Base-by-base conservation (phyloP, 345 rosid species). In the Acer negundo region DNA sequence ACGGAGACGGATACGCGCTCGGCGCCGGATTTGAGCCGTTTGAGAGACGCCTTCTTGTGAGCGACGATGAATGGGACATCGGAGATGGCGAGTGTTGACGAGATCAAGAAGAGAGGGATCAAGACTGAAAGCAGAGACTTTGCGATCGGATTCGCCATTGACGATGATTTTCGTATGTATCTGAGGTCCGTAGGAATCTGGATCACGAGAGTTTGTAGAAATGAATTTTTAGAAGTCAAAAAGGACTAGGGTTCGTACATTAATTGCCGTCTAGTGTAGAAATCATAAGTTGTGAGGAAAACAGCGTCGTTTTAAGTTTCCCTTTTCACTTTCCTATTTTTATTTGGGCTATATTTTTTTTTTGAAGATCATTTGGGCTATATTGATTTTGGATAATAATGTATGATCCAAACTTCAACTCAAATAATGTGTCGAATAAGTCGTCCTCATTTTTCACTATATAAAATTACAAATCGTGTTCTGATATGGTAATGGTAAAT, bases 31-130 rank as follows among this genome's bases (percentile, higher is more conserved):
- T 90, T 97, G 86, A 91, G 94, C 73, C 96, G 73, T 74, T 79
- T 87, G 78, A 89, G 91, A 67, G 94, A 79, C 24, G 94, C 98
- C 86, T 95, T 93, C 95, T 95, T 93, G 85, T 93, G 94, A 13
- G 91, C 99, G 65, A 97, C 90, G 65, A 97, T 85, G 89, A 94
- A 94, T 38, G 98, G 98, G 42, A 86, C 94, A 74, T 94, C 99
- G 69, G 90, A 62, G 82, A 75, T 83, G 80, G 89, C 91, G 42
- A 89, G 78, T 17, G 90, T 72, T 46, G 89, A 78, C 2, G 93
- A 90, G 7, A 90, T 51, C 63, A 91, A 82, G 64, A 82, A 72
- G 63, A 90, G 78, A 24, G 81, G 77, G 59, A 87, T 44, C 74
- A 89, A 23, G 47, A 84, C 82, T 47, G 84, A 66, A 83, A 85